Conservation (phyloP, 257 asterid species). For the Solanum bulbocastanum region DNA sequence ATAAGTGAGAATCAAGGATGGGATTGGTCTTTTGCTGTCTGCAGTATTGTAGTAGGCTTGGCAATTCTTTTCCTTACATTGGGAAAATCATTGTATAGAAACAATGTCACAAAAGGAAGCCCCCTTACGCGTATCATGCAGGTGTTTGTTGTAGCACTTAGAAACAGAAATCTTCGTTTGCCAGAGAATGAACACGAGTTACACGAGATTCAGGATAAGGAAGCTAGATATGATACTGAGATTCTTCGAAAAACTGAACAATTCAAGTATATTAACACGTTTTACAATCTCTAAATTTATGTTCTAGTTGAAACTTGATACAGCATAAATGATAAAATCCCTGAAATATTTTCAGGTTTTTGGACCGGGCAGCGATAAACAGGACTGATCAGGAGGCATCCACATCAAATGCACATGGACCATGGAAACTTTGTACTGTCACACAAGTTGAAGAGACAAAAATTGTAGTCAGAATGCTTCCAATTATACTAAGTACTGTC, state of each 20-base stretch:
- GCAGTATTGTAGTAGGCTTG: constrained; percentile 32
- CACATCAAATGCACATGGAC: constrained; percentile 1
- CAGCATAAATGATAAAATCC: neutral
- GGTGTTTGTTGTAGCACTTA: constrained; percentile 57
- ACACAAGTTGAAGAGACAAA: constrained; percentile 81
- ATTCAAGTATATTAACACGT: constrained; percentile 31
- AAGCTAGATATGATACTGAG: constrained; percentile 29
- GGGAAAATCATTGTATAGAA: constrained; percentile 43
- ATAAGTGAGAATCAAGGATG: constrained; percentile 56
- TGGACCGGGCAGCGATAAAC: constrained; percentile 52
- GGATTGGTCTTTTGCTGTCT: constrained; percentile 71
- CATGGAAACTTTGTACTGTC: constrained; percentile 59
- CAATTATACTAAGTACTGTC: constrained; percentile 54
- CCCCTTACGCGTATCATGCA: constrained; percentile 41
- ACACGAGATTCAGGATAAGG: constrained; percentile 43
- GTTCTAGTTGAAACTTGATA: neutral
- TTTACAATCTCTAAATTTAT: neutral
- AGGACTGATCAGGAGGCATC: constrained; percentile 4
- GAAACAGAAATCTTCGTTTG: constrained; percentile 38
- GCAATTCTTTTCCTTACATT: constrained; percentile 34
- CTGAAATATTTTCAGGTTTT: constrained; percentile 21
- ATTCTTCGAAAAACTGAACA: constrained; percentile 56
- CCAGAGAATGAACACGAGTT: constrained; percentile 31
- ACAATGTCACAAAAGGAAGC: constrained; percentile 51
- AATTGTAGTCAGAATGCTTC: constrained; percentile 56